Evolutionary conservation across 2,329 filamentous ascomycete genomes (phyloP), one percentile per base, ranked within the genome.

Genomic region (Scedosporium minutisporum): DNA sequence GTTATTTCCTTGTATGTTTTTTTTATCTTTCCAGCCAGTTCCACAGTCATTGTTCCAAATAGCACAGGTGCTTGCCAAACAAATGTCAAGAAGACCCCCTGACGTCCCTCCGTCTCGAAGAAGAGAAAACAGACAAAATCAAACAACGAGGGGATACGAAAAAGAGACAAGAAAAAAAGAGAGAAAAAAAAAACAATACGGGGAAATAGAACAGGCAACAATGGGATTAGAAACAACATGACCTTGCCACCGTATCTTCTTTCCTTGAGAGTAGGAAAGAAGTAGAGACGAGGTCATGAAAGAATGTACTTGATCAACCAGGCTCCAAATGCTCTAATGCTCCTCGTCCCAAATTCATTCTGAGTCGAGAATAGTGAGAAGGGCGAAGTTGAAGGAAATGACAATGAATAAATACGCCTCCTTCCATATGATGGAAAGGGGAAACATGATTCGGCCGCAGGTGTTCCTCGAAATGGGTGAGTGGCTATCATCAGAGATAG

Each of bases 11-110:
- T 63, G 38, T 62, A 57, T 63, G 41, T 63, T 60, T 59, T 62
- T 63, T 77, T 77, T 76, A 68, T 75, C 72, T 76, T 75, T 74
- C 75, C 74, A 71, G 71, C 75, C 73, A 70, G 42, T n/a, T 41
- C 48, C 46, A 51, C 25, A 51, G 38, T 62, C 51, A 41, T 27
- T 57, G 25, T 62, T 62, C 48, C 53, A 29, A 62, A 27, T 58
- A 59, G n/a, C 57, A 44, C 18, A n/a, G 57, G 38, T 64, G 70
- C 69, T 74, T 71, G 72, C 71, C 71, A 74, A 72, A 64, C 70
- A 67, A 67, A 38, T 71, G 65, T 62, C 44, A 33, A 14, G 18
- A 55, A 55, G n/a, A 23, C 21, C 18, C 12, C 18, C 33, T 29
- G 33, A 59, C 41, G 25, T 53, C 42, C 59, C 38, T 74, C 73